Conservation (phyloP, 805 yeast genomes). For the Yamadazyma takamatsuzukensis region DNA sequence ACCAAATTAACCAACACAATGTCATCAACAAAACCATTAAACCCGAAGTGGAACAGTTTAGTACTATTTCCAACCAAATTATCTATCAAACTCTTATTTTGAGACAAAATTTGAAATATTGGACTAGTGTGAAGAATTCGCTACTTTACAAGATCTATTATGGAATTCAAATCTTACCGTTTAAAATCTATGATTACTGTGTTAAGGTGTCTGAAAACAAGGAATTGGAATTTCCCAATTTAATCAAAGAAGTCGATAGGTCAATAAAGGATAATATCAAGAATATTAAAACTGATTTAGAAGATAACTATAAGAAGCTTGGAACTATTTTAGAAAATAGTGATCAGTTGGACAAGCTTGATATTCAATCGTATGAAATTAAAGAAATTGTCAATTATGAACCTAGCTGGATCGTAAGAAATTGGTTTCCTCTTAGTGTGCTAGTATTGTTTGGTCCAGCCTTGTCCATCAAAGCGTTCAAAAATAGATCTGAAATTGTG, state of each 20-base stretch:
- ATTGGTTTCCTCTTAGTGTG: conserved; percentile 61
- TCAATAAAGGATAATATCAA: conserved; percentile 24
- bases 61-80: conserved; percentile 25
- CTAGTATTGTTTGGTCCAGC: conserved; percentile 52
- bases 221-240: conserved; percentile 4
- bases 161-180: conserved; percentile 33
- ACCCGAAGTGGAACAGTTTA: conserved; percentile 1
- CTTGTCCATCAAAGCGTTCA: conserved; percentile 38
- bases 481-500: conserved; percentile 50
- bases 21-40: conserved; percentile 6
- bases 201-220: conserved; percentile 1
- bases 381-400: conserved; percentile 2
- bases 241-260: conserved; percentile 16
- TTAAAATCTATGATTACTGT: conserved; percentile 15
- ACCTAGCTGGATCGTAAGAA: conserved; percentile 27
- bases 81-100: conserved; percentile 31
- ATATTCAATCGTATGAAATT: conserved; percentile 1
- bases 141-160: conserved; percentile 23
- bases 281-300: conserved; percentile 19
- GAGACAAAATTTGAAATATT: conserved; percentile 31
- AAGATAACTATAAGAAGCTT: conserved; percentile 11
- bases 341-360: conserved; percentile 2
- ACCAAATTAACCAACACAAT: conserved; percentile 27
- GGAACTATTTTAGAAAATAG: conserved; percentile 10
- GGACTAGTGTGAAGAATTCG: conserved; percentile 28